phyloP scores from a whole-genome alignment of 805 yeast species.

The Spathaspora hagerdaliae region DNA sequence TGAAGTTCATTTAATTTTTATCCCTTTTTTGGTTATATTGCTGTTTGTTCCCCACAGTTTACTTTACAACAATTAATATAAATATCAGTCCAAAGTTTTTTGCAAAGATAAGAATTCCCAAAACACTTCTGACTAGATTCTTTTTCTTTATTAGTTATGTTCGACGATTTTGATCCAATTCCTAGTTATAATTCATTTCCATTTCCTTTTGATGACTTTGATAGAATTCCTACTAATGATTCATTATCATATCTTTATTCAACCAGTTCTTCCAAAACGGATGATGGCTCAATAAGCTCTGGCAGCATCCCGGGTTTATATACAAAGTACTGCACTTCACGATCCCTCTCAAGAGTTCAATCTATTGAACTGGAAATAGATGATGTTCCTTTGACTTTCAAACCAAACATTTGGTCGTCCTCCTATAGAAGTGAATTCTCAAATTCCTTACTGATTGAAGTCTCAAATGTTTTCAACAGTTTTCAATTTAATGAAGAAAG shows the following conservation, averaged over 20 bases:
- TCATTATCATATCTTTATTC: background rate
- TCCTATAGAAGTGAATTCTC: background rate
- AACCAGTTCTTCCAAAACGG: too few relatives aligned
- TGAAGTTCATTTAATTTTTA: too few relatives aligned
- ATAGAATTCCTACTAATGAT: background rate
- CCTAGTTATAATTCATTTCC: background rate
- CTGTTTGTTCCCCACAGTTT: too few relatives aligned
- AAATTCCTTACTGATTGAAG: conserved; percentile 3
- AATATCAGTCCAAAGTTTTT: too few relatives aligned
- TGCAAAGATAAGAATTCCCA: too few relatives aligned
- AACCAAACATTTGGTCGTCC: conserved; percentile 18
- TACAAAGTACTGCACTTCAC: conserved; percentile 14
- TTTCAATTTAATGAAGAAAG: background rate
- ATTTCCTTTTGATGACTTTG: background rate
- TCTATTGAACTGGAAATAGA: conserved; percentile 11
- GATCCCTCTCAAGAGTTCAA: conserved; percentile 14
- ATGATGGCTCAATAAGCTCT: background rate
- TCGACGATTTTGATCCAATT: conserved; percentile 3
- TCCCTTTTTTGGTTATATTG: too few relatives aligned
- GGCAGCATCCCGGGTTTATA: background rate
- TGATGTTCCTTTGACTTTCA: conserved; percentile 7
- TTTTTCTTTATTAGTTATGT: background rate
- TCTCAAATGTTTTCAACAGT: background rate
- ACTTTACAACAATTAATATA: too few relatives aligned
- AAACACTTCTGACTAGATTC: too few relatives aligned